Evolutionary conservation across 2,329 filamentous ascomycete species (phyloP).

Genomic region (Botrytis pseudocinerea): DNA sequence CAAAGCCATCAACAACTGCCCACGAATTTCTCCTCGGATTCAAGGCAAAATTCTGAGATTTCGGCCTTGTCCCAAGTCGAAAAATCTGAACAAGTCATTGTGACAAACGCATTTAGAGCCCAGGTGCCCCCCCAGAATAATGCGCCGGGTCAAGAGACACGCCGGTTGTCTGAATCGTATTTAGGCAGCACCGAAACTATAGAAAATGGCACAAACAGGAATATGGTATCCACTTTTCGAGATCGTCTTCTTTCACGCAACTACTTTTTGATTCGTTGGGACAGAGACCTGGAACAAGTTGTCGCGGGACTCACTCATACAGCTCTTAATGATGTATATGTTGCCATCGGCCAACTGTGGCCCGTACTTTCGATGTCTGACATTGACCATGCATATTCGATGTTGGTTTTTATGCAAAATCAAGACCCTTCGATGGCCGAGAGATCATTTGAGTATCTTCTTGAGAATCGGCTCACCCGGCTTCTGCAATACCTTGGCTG

Average conservation of each 20-base stretch:
- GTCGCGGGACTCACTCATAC: fast-evolving
- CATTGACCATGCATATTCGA: neutral
- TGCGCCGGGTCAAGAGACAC: neutral
- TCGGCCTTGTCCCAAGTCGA: neutral
- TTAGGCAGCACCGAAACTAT: neutral
- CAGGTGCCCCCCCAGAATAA: neutral
- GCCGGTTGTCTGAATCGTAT: neutral
- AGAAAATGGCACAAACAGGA: neutral
- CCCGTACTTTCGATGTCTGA: neutral
- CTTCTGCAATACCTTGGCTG: neutral
- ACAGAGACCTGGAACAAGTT: fast-evolving
- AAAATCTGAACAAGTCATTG: too few species aligned
- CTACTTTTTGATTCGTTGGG: neutral
- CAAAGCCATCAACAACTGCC: constrained; percentile 35
- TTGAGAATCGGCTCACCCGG: neutral
- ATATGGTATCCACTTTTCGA: neutral
- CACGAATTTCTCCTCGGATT: neutral
- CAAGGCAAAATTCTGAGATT: neutral
- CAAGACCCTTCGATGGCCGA: neutral
- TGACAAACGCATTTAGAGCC: neutral
- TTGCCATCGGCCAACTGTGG: neutral
- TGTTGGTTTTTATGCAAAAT: fast-evolving
- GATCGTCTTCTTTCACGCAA: neutral
- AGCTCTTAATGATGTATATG: neutral
- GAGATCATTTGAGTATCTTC: neutral